phyloP scores from a whole-genome alignment of 192 early-diverging fungal species.

The Linnemannia schmuckeri region DNA sequence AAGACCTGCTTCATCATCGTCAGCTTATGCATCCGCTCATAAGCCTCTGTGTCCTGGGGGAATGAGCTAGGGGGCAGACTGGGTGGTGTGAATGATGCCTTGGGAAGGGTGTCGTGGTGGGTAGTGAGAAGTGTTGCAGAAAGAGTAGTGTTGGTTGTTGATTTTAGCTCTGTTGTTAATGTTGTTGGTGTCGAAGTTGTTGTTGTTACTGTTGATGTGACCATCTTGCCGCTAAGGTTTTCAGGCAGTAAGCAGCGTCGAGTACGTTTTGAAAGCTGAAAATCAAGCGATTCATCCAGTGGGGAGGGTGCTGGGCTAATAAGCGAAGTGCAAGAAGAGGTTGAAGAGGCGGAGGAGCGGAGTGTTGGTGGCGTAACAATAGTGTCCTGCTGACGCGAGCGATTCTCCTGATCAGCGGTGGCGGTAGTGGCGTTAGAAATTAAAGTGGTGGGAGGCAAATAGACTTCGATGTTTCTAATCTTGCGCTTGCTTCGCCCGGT shows the following conservation, averaged over 20 bases:
- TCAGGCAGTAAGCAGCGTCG: background rate
- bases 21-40: background rate
- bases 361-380: background rate
- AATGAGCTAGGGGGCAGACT: background rate
- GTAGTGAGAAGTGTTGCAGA: background rate
- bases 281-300: background rate
- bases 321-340: background rate
- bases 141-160: background rate
- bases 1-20: background rate
- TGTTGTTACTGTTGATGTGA: background rate
- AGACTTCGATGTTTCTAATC: background rate
- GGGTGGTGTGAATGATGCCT: background rate
- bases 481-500: background rate
- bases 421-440: no score
- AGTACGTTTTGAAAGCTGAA: background rate
- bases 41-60: background rate
- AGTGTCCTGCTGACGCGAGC: background rate
- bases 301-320: background rate
- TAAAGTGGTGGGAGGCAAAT: background rate
- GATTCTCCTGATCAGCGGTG: background rate
- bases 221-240: background rate
- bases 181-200: background rate
- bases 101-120: background rate
- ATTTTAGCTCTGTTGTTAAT: background rate
- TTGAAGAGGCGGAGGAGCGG: background rate